Evolutionary conservation across 306 rosid species (phyloP).

Genomic region (Cercis canadensis): DNA sequence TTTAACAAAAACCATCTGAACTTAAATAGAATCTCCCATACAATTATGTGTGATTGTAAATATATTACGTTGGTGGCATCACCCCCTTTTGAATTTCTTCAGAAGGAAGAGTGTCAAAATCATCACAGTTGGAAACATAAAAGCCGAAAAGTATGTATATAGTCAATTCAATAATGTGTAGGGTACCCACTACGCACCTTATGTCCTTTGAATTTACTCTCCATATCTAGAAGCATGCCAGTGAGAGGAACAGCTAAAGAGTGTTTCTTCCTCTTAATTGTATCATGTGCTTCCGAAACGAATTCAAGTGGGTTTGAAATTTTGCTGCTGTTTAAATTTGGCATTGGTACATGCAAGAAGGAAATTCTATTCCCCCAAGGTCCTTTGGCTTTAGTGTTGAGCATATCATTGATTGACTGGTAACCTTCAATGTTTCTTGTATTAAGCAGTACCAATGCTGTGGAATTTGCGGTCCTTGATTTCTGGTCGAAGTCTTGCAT

Average conservation of each 20-base stretch:
- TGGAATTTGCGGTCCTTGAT: constrained; percentile 49
- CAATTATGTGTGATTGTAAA: too few relatives aligned
- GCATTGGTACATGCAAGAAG: constrained; percentile 56
- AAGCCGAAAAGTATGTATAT: too few relatives aligned
- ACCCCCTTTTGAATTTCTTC: too few relatives aligned
- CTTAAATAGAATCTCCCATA: too few relatives aligned
- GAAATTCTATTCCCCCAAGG: constrained; percentile 65
- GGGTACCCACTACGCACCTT: constrained; percentile 53
- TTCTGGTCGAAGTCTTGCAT: constrained; percentile 50
- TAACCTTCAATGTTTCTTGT: constrained; percentile 60
- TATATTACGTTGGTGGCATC: too few relatives aligned
- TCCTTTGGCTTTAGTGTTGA: constrained; percentile 42
- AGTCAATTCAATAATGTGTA: too few relatives aligned
- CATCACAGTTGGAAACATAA: too few relatives aligned
- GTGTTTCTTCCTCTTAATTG: constrained; percentile 55
- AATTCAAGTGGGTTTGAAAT: constrained; percentile 52
- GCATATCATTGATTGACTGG: constrained; percentile 58
- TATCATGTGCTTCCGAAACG: constrained; percentile 47
- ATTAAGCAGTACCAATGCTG: constrained; percentile 61
- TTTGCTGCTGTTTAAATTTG: constrained; percentile 39
- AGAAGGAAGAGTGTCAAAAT: background rate
- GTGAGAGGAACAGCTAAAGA: constrained; percentile 49
- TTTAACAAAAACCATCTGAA: too few relatives aligned
- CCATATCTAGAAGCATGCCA: constrained; percentile 43
- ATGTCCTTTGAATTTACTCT: constrained; percentile 54